These are phyloP conservation scores for Acidomyces sp. DNA, from an alignment of 495 filamentous ascomycete genomes.

Conservation along the genomic window DNA sequence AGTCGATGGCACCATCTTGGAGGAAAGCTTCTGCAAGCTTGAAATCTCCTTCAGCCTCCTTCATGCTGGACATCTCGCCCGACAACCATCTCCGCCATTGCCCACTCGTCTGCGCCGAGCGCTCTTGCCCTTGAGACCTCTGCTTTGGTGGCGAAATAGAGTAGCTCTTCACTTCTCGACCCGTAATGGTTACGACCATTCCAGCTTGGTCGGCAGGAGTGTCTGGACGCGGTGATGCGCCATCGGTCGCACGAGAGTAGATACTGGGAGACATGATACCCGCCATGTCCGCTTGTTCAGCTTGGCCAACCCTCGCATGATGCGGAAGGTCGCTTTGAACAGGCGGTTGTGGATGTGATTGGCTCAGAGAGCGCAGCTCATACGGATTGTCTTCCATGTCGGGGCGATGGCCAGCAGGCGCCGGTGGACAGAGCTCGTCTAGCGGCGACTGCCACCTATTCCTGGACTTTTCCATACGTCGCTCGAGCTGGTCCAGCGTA, in stretches of 20 bases:
- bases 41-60: constrained; percentile 11
- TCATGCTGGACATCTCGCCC: constrained; percentile 22
- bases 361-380: constrained; percentile 18
- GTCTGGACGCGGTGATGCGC: constrained; percentile 18
- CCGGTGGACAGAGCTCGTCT: constrained; percentile 22
- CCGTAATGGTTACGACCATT: constrained; percentile 25
- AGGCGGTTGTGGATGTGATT: constrained; percentile 1
- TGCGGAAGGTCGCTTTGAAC: constrained; percentile 8
- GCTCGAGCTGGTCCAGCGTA: constrained; percentile 22
- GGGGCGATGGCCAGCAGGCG: constrained; percentile 5
- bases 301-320: constrained; percentile 12
- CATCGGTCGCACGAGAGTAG: constrained; percentile 27
- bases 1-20: not conserved
- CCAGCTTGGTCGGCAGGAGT: constrained; percentile 15
- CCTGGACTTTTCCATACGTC: constrained; percentile 20
- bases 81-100: constrained; percentile 29
- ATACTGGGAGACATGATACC: constrained; percentile 27
- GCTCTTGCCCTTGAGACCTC: not conserved
- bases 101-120: constrained; percentile 19
- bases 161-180: constrained; percentile 24
- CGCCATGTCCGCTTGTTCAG: not conserved
- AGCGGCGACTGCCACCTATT: constrained; percentile 26
- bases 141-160: constrained; percentile 21
- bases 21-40: constrained; percentile 8
- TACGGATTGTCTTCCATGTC: constrained; percentile 18